Percentiles rank a stretch among this genome's conserved stretches.
Evolutionary conservation across 805 yeast species (phyloP).

Genomic region (Blastobotrys parvus): DNA sequence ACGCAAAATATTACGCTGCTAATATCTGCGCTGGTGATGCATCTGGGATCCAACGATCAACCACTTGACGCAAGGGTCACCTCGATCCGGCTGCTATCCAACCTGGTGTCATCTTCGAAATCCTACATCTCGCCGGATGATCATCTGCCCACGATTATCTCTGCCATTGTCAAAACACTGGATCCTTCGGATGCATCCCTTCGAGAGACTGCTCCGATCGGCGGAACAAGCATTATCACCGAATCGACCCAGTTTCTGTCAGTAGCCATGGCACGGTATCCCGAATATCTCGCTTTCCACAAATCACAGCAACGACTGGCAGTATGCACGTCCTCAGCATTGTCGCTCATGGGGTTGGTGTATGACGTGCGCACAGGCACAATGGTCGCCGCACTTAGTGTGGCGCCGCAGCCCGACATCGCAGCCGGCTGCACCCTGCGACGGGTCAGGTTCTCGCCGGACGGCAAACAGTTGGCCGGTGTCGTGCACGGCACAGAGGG

Average conservation of each 20-base stretch:
- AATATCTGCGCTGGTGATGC: conserved; percentile 15
- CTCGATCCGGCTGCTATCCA: conserved; percentile 14
- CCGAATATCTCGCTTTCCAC: conserved; percentile 17
- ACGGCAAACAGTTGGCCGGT: conserved; percentile 15
- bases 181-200: conserved; percentile 10
- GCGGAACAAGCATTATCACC: conserved; percentile 13
- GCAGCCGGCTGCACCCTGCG: conserved; percentile 3
- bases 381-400: conserved; percentile 11
- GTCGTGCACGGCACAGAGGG: not conserved
- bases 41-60: conserved; percentile 7
- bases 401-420: conserved; percentile 1
- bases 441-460: conserved; percentile 13
- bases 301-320: conserved; percentile 20
- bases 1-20: conserved; percentile 14
- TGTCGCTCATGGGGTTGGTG: conserved; percentile 11
- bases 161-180: conserved; percentile 14
- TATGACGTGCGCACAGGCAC: conserved; percentile 18
- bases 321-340: conserved; percentile 1
- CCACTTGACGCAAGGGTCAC: conserved; percentile 12
- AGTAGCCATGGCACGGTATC: conserved; percentile 10
- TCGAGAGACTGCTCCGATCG: conserved; percentile 8
- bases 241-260: conserved; percentile 17
- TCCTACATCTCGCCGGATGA: conserved; percentile 7
- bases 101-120: conserved; percentile 5
- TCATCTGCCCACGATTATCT: conserved; percentile 13